Conservation (phyloP, 306 rosid species). For the Rosa multiflora region DNA sequence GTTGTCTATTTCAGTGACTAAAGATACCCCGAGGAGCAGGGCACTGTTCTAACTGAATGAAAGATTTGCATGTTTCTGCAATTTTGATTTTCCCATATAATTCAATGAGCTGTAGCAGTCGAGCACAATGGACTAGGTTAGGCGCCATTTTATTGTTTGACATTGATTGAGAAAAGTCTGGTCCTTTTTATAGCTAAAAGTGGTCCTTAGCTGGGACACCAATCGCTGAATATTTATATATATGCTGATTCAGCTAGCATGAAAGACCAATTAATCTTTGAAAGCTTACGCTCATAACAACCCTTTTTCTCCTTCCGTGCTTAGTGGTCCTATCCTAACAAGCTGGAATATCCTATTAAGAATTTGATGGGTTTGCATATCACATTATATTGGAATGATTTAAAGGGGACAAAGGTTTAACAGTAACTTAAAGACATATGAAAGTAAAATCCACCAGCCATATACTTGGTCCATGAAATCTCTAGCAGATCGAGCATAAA, state of each 20-base stretch:
- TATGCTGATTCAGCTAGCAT: not conserved
- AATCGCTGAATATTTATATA: not conserved
- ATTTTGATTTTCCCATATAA: not conserved
- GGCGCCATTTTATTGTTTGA: not conserved
- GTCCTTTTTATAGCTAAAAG: not conserved
- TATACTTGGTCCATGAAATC: conserved; percentile 2
- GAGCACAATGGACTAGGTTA: not conserved
- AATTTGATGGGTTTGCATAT: not conserved
- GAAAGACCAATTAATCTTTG: not conserved
- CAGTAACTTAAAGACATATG: not conserved
- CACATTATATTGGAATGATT: not conserved
- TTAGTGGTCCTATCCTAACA: not conserved
- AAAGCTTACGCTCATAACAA: not conserved
- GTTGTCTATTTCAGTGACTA: not conserved
- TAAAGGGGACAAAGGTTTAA: not conserved
- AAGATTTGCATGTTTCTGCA: not conserved
- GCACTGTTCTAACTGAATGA: not conserved
- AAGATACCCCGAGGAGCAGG: not conserved
- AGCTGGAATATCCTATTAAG: not conserved
- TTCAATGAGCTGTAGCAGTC: not conserved
- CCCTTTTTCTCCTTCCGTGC: not conserved
- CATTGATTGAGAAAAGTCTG: not conserved
- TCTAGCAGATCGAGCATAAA: not conserved
- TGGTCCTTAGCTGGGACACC: not conserved
- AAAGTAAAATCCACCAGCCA: not conserved